Evolutionary conservation across 78 protist genomes (phyloP), one percentile per base, ranked within the genome.

Genomic region (Dictyostelium discoideum): DNA sequence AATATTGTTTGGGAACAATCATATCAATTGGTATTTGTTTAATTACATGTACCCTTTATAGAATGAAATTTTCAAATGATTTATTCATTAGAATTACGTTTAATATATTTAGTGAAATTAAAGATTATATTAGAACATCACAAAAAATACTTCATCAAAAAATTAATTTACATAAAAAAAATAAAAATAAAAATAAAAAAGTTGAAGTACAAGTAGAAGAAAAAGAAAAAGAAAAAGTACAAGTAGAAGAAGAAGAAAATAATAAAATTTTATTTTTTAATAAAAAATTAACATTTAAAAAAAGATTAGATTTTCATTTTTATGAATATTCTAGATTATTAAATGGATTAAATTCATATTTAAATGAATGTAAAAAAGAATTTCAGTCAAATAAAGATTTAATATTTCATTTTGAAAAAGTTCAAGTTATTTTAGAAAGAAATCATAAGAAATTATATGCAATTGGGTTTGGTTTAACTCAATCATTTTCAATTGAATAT

Each of bases 391-490:
- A 16, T 24, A 8, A 44, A 22, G 13, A 22, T 7, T 60, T 80
- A 39, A 14, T 57, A 6, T 32, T 44, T 4, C 42, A 60, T 14
- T 65, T 65, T 42, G 81, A 79, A 29, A 76, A 80, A 14, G 1
- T 88, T 40, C 54, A 73, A 44, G n/a, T 65, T 0, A 18, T 80
- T 22, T 37, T 88, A 10, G 93, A 78, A 20, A 50, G 81, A 60
- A 88, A 88, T 65, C 93, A 88, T 63, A 80, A 78, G 22, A 73
- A 88, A 44, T 32, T 88, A 29, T n/a, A 42, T 39, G 79, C 82
- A n/a, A 44, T 88, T 3, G 86, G 74, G 0, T 42, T 76, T 76
- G 57, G 77, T 5, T 14, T 86, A 22, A 29, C 37, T 3, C 40
- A 73, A 9, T 73, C 78, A 2, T 14, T 74, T 5, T 37, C 81